These are phyloP conservation scores for Akebia trifoliata DNA, from an alignment of 164 flowering plant species.

Conservation along the genomic window DNA sequence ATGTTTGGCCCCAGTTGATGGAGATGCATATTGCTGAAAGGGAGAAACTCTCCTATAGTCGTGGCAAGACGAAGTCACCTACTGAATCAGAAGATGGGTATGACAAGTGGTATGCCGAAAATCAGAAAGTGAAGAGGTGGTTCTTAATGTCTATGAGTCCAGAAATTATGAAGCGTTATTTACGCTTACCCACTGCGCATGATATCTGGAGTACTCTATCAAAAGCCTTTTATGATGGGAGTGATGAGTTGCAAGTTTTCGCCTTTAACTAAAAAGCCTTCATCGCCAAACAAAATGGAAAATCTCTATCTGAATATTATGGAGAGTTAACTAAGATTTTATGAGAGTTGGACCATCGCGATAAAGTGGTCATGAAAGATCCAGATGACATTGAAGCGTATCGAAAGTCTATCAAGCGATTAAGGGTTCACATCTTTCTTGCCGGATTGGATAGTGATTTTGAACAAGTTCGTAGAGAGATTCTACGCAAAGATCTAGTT, in stretches of 20 bases:
- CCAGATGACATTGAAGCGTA: constrained; percentile 6
- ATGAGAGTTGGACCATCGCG: constrained; percentile 11
- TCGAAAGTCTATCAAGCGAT: background rate
- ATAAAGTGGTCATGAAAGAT: constrained; percentile 3
- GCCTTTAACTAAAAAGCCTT: constrained; percentile 6
- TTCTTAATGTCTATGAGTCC: too few species aligned
- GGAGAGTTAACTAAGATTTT: constrained; percentile 9
- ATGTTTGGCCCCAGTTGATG: constrained; percentile 13
- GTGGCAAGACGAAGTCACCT: constrained; percentile 4
- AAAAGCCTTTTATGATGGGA: too few species aligned
- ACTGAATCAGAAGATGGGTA: background rate
- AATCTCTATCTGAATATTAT: constrained; percentile 7
- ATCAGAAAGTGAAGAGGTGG: constrained; percentile 8
- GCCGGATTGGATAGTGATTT: constrained; percentile 5
- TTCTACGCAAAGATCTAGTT: constrained; percentile 1
- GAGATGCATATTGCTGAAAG: constrained; percentile 18
- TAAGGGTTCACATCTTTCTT: constrained; percentile 7
- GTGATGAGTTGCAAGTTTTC: too few species aligned
- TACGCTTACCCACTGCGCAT: too few species aligned
- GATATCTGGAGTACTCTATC: too few species aligned
- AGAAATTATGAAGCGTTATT: too few species aligned
- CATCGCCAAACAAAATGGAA: constrained; percentile 6
- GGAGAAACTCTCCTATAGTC: constrained; percentile 11
- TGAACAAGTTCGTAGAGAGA: constrained; percentile 6
- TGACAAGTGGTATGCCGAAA: background rate